Base-by-base conservation (phyloP, 257 asterid genomes). In the Gentiana straminea region DNA sequence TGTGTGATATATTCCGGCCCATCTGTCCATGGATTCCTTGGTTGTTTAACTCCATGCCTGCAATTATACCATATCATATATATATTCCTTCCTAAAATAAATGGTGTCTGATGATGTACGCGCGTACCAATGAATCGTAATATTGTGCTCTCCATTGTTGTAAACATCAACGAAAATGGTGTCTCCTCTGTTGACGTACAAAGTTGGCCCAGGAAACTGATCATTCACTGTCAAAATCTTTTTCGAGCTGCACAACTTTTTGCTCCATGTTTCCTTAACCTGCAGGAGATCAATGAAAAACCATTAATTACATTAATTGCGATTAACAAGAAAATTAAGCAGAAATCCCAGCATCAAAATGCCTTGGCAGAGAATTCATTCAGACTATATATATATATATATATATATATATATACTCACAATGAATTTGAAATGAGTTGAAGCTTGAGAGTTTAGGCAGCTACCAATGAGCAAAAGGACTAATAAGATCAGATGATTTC, bases 31-130 rank as follows among this genome's bases (percentile, higher is more conserved):
- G 90, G 94, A 68, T 66, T 73, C 45, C 85, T 71, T 7, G 78
- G 81, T 71, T 70, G 79, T 53, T 68, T 73, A 61, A 81, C 89
- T 35, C 94, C 94, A 47, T 79, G 94, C 94, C 94, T 84, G 55
- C 50, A 56, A 8, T 4, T 2, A 11, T 35, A 8, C 8, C 2
- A 7, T 24, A 54, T 34, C 54, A 50, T 50, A 8, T 50, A 34
- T 24, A 50, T 50, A 50, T 3, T 15, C 11, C 7, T 50, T 34
- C 11, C 7, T 50, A 33, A n/a, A 4, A 10, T 33, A 4, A 3
- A 7, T 50, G 5, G 24, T 13, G n/a, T n/a, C 4, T 32, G 9
- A 35, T 7, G 1, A 7, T 33, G 9, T 10, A 1, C 0, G 11
- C 6, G 7, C 32, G 15, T 61, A 68, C 78, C 78, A 68, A 13